Percentiles rank a stretch among this genome's conserved stretches.
These are phyloP conservation scores for Backusella morwellensis DNA, from an alignment of 192 early-diverging fungal species.

Conservation along the genomic window DNA sequence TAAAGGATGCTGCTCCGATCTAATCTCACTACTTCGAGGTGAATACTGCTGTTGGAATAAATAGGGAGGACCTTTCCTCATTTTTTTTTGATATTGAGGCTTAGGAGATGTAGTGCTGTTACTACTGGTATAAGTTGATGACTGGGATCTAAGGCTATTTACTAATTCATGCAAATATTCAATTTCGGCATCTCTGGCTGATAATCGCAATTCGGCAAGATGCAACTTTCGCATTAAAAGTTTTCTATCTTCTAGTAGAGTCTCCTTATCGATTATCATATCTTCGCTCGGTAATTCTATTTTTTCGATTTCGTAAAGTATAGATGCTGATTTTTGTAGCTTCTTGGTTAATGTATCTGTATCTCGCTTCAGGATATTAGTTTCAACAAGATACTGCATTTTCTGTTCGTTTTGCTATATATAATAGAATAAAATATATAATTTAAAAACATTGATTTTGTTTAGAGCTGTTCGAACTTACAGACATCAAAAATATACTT, in stretches of 20 bases:
- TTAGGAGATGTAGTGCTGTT: conserved; percentile 5
- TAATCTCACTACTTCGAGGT: conserved; percentile 21
- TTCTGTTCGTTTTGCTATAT: conserved; percentile 35
- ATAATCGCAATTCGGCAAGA: conserved; percentile 26
- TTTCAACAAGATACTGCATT: conserved; percentile 29
- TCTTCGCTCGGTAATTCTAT: conserved; percentile 21
- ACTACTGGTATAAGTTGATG: not conserved
- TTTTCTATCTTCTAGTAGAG: conserved; percentile 17
- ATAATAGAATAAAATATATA: not conserved
- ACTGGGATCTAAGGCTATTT: not conserved
- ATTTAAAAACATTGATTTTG: not conserved
- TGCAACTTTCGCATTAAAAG: conserved; percentile 29
- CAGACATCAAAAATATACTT: conserved; percentile 22
- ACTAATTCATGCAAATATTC: conserved; percentile 28
- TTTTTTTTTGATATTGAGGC: conserved; percentile 3
- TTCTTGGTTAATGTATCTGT: conserved; percentile 25
- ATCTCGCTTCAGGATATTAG: conserved; percentile 33
- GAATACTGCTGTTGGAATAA: conserved; percentile 36
- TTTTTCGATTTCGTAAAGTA: conserved; percentile 23
- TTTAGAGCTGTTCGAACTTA: not conserved
- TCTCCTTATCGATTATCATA: conserved; percentile 12
- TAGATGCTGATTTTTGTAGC: conserved; percentile 16
- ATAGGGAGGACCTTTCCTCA: conserved; percentile 16
- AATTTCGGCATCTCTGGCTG: conserved; percentile 34
- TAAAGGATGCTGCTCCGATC: conserved; percentile 8